These are phyloP conservation scores for Solanum dulcamara DNA, from an alignment of 257 asterid genomes.

Conservation along the genomic window DNA sequence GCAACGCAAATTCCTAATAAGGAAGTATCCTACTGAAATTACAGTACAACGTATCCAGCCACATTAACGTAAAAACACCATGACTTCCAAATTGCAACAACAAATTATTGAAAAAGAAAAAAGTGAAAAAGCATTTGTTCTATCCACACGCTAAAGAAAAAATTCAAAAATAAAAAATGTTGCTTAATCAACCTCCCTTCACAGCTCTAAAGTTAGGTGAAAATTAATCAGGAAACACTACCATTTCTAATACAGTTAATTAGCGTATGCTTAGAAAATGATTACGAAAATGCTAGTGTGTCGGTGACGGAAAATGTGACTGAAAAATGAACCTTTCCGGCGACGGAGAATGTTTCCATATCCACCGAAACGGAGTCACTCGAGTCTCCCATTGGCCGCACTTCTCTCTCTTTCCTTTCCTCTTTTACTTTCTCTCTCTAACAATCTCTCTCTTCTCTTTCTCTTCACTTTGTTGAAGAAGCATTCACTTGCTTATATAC, in stretches of 20 bases:
- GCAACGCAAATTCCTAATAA: background rate
- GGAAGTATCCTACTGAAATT: background rate
- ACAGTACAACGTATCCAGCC: background rate
- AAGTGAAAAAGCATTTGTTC: background rate
- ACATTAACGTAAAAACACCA: background rate
- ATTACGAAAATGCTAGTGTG: background rate
- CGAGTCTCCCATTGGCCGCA: slow-evolving; percentile 71
- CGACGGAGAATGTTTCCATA: slow-evolving; percentile 63
- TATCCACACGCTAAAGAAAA: background rate
- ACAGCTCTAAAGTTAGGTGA: background rate
- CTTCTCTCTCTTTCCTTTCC: slow-evolving; percentile 13
- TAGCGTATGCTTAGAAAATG: background rate
- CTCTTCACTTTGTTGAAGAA: slow-evolving; percentile 3
- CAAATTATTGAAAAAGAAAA: background rate
- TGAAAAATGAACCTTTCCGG: slow-evolving; percentile 64
- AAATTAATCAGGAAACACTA: background rate
- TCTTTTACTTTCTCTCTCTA: slow-evolving; percentile 5
- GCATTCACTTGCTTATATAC: slow-evolving; percentile 47
- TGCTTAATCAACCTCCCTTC: background rate
- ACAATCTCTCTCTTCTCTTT: background rate
- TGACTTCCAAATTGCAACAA: background rate
- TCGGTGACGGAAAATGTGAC: slow-evolving; percentile 8
- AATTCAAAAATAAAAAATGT: background rate
- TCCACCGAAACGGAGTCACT: slow-evolving; percentile 86
- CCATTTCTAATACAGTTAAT: background rate